Conservation (phyloP, 805 yeast species). For the Naumovozyma castellii region DNA sequence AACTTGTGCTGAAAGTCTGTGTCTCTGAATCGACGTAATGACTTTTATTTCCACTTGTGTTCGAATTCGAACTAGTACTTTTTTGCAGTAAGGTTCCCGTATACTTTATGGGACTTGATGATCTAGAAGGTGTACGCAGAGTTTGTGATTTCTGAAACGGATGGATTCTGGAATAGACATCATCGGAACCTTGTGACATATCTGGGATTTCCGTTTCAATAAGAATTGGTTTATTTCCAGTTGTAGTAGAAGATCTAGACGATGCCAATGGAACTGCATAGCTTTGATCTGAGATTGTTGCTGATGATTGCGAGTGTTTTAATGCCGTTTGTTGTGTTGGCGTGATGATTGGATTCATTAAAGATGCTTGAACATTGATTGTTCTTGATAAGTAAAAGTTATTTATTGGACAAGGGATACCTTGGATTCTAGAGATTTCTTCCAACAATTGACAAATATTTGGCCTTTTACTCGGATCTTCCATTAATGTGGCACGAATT, state of each 20-base stretch:
- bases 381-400: constrained; percentile 31
- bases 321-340: background rate
- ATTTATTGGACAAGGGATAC: constrained; percentile 36
- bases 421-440: constrained; percentile 58
- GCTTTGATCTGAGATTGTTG: background rate
- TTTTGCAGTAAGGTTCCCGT: no score
- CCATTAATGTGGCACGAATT: constrained; percentile 51
- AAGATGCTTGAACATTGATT: background rate
- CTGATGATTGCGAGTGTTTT: background rate
- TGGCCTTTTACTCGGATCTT: constrained; percentile 65
- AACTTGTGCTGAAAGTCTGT: constrained; percentile 1
- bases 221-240: background rate
- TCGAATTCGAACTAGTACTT: no score
- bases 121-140: constrained; percentile 1
- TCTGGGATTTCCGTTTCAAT: background rate
- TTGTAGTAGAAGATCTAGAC: background rate
- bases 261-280: background rate
- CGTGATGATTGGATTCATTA: background rate
- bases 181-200: background rate
- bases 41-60: background rate
- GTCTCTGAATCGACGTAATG: constrained; percentile 6
- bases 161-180: background rate
- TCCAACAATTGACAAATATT: constrained; percentile 63
- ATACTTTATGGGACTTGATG: constrained; percentile 1
- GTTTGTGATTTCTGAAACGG: constrained; percentile 1